Evolutionary conservation across 345 rosid species (phyloP).

Genomic region (rapeseed (Brassica napus)): Da-Ae NC_063446.1:34157001-34157500

Average conservation of each 20-base stretch:
- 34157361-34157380: slow-evolving; percentile 23
- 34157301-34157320: slow-evolving; percentile 1
- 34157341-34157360: not conserved
- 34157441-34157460: slow-evolving; percentile 85
- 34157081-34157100: slow-evolving; percentile 65
- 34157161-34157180: slow-evolving; percentile 53
- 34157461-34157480: slow-evolving; percentile 73
- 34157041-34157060: not conserved
- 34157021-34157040: slow-evolving; percentile 53
- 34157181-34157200: slow-evolving; percentile 1
- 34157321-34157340: slow-evolving; percentile 11
- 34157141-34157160: slow-evolving; percentile 70
- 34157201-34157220: slow-evolving; percentile 12
- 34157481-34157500: slow-evolving; percentile 72
- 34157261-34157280: not conserved
- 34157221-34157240: not conserved
- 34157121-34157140: slow-evolving; percentile 96
- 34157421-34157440: slow-evolving; percentile 94
- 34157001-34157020: slow-evolving; percentile 95
- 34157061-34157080: slow-evolving; percentile 58
- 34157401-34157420: slow-evolving; percentile 92
- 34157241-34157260: slow-evolving; percentile 3
- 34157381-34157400: slow-evolving; percentile 79
- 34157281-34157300: not conserved
- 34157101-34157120: slow-evolving; percentile 84